Evolutionary conservation across 202 grass and related monocot species (phyloP), one percentile per base, ranked within the genome.

Genomic region (Eragrostis tef): DNA sequence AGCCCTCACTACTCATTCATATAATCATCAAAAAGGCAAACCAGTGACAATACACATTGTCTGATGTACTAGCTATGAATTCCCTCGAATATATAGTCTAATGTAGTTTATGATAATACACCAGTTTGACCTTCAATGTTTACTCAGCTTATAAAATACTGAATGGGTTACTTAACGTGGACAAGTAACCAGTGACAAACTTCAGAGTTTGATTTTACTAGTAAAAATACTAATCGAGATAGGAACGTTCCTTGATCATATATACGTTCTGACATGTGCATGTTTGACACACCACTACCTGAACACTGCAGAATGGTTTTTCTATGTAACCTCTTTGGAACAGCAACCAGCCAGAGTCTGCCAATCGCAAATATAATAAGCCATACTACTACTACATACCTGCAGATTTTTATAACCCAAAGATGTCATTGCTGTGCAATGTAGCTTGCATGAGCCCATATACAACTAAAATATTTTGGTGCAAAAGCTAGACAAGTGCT

Each of bases 261-360:
- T 27, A 7, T 25, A 45, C 9, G 52, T 31, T 46, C 22, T 80
- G 65, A 70, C 53, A 57, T 80, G 65, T 45, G 50, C 78, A 60
- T 60, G 52, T 48, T 81, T 80, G 65, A 70, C 78, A 27, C 39
- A 29, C 51, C 51, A 59, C 26, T 54, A 58, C 10, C 42, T 11
- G 29, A 77, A 62, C 39, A 47, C 57, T 58, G 47, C 43, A 46
- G 13, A 4, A 62, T 47, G 22, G 21, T 16, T 24, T 10, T 48
- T 64, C 20, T 34, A 9, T 10, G 39, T 47, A 61, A 49, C 6
- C 43, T 58, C 2, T 49, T 12, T 69, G 20, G 25, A 61, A 14
- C 19, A 72, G 54, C 54, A 50, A 81, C n/a, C 67, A 71, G 21
- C 16, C 29, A 5, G 16, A 39, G 34, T 20, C 0, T 75, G 73